Conservation (phyloP, 495 filamentous ascomycete genomes). For the Parachaetomium inaequale region DNA sequence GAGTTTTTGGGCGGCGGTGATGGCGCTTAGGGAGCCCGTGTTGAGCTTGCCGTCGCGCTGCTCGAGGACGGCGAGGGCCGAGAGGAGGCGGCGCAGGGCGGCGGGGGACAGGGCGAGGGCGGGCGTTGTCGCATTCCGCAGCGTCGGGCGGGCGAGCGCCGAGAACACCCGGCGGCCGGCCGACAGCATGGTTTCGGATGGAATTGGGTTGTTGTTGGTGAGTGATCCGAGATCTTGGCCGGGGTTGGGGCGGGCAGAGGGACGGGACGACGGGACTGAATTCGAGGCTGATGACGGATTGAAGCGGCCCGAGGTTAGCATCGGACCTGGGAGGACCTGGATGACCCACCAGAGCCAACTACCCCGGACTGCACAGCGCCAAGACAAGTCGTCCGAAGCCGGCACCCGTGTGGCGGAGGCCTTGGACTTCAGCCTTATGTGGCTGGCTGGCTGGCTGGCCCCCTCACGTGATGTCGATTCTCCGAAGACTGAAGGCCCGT, state of each 20-base stretch:
- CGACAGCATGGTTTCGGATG: constrained; percentile 24
- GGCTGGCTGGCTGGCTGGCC: not conserved
- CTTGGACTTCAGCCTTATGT: not conserved
- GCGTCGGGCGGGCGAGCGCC: constrained; percentile 29
- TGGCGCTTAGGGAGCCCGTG: constrained; percentile 73
- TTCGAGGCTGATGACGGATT: constrained; percentile 26
- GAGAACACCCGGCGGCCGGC: constrained; percentile 30
- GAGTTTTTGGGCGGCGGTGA: constrained; percentile 82
- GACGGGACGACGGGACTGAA: not conserved
- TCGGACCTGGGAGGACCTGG: constrained; percentile 5
- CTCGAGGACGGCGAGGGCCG: constrained; percentile 86
- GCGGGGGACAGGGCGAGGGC: constrained; percentile 34
- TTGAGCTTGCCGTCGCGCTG: constrained; percentile 88
- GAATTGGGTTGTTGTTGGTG: constrained; percentile 14
- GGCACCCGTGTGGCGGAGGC: not conserved
- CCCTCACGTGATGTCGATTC: not conserved
- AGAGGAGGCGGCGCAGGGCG: constrained; percentile 67
- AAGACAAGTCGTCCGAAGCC: not conserved
- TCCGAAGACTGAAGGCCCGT: not conserved
- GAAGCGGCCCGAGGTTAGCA: constrained; percentile 34
- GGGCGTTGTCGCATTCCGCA: constrained; percentile 27
- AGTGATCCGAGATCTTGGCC: not conserved
- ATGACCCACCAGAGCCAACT: not conserved
- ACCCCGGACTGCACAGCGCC: not conserved
- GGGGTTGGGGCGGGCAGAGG: not conserved